These are phyloP conservation scores for Penicillium egyptiacum DNA, from an alignment of 495 filamentous ascomycete species.

Conservation along the genomic window DNA sequence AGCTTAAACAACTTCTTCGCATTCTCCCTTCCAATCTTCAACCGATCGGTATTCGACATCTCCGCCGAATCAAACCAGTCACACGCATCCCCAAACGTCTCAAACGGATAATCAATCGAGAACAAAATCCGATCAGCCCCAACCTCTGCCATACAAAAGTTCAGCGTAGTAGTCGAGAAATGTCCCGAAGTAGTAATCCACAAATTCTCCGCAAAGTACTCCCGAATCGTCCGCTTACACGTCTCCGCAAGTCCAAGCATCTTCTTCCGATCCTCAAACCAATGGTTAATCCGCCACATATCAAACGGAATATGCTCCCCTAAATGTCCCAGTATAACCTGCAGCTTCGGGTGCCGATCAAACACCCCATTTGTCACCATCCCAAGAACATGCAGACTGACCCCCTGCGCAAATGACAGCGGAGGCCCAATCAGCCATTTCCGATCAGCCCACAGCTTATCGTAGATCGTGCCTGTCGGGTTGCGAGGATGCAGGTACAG, in stretches of 20 bases:
- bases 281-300: slow-evolving; percentile 61
- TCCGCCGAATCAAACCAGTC: slow-evolving; percentile 55
- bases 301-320: slow-evolving; percentile 67
- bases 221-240: slow-evolving; percentile 52
- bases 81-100: slow-evolving; percentile 53
- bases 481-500: slow-evolving; percentile 62
- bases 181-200: slow-evolving; percentile 66
- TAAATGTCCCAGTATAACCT: slow-evolving; percentile 66
- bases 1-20: slow-evolving; percentile 55
- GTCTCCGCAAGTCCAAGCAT: slow-evolving; percentile 42
- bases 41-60: slow-evolving; percentile 42
- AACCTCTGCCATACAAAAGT: slow-evolving; percentile 49
- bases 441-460: slow-evolving; percentile 51
- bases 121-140: slow-evolving; percentile 48
- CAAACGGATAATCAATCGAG: slow-evolving; percentile 54
- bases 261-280: slow-evolving; percentile 53
- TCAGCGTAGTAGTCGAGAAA: slow-evolving; percentile 56
- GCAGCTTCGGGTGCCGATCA: slow-evolving; percentile 52
- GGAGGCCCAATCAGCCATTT: slow-evolving; percentile 50
- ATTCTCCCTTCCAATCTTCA: slow-evolving; percentile 54
- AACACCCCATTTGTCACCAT: slow-evolving; percentile 55
- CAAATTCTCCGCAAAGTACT: slow-evolving; percentile 61
- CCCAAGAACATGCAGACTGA: slow-evolving; percentile 50
- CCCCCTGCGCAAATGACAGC: slow-evolving; percentile 50
- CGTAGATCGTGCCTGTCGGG: slow-evolving; percentile 48